Base-by-base conservation (phyloP, 345 rosid species). In the Odontarrhena argentea region DNA sequence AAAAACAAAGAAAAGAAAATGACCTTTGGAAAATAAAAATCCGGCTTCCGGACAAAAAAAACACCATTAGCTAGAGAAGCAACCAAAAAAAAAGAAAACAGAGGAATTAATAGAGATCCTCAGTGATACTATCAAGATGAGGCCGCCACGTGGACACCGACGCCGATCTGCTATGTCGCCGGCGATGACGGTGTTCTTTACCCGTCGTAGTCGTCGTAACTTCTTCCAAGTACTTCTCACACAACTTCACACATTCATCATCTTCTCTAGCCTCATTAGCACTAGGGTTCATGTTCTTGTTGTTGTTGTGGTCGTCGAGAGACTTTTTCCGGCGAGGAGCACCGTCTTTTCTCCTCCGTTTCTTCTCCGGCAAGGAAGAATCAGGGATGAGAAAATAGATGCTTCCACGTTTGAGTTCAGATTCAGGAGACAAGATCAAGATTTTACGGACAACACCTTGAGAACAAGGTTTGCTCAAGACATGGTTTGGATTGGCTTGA, bases 301-400 rank as follows among this genome's bases (percentile, higher is more conserved):
- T 56, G 1, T n/a, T 30, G 10, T 15, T 30, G 44, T 41, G 24
- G 10, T 32, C 15, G 43, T 41, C 25, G 38, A 24, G 5, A 37
- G 55, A 24, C 46, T 44, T 69, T 28, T 43, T 56, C 9, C 14
- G 57, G 25, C 51, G 34, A 35, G 9, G 56, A 44, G 6, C 28
- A 1, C 7, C 28, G 1, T 74, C 68, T 57, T 68, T 74, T 45
- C 61, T 55, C 14, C 44, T 18, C 32, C 74, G 73, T 45, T 83
- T 84, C 81, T 77, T 83, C 66, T 82, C 81, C 5, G 86, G 86
- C 50, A 83, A 63, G 1, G 97, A 84, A 54, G 92, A 48, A 0
- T 79, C 51, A 0, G 97, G 99, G 51, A 91, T 86, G 71, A 94
- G 77, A 80, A 94, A 94, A 77, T 91, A 94, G 13, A 94, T 91